phyloP scores from a whole-genome alignment of 148 eudicot species.

The Tetragonia tetragonoides region DNA sequence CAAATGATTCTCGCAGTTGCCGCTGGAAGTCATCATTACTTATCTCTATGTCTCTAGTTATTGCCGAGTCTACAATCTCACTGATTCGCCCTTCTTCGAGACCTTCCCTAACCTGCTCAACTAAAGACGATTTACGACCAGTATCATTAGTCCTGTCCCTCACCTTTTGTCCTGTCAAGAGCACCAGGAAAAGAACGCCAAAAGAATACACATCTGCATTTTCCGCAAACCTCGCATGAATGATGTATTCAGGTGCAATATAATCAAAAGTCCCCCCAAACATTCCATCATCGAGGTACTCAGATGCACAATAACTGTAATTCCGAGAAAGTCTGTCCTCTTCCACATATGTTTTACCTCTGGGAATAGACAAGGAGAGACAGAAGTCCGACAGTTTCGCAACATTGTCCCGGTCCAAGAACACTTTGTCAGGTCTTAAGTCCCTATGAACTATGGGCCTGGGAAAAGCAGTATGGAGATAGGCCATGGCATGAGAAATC shows the following conservation, averaged over 20 bases:
- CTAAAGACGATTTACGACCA: neutral
- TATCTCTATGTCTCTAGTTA: neutral
- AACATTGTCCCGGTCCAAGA: neutral
- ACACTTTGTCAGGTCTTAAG: neutral
- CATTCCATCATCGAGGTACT: neutral
- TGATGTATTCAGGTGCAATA: too few relatives aligned
- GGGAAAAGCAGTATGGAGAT: conserved; percentile 9
- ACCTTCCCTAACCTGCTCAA: neutral
- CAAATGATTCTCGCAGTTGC: neutral
- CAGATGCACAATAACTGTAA: neutral
- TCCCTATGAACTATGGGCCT: conserved; percentile 8
- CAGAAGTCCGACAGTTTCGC: conserved; percentile 1
- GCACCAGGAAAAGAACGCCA: conserved; percentile 8
- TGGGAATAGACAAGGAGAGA: neutral
- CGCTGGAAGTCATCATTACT: neutral
- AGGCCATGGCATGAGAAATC: conserved; percentile 1
- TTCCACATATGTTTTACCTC: neutral
- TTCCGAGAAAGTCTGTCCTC: neutral
- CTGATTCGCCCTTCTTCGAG: neutral
- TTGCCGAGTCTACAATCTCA: conserved; percentile 9
- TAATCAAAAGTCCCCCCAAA: too few relatives aligned
- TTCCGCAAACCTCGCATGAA: neutral
- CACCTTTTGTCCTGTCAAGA: conserved; percentile 4
- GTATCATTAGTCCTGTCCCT: neutral
- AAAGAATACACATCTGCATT: conserved; percentile 6